Conservation (phyloP, 2,329 filamentous ascomycete genomes). For the Monosporascus sp. region DNA sequence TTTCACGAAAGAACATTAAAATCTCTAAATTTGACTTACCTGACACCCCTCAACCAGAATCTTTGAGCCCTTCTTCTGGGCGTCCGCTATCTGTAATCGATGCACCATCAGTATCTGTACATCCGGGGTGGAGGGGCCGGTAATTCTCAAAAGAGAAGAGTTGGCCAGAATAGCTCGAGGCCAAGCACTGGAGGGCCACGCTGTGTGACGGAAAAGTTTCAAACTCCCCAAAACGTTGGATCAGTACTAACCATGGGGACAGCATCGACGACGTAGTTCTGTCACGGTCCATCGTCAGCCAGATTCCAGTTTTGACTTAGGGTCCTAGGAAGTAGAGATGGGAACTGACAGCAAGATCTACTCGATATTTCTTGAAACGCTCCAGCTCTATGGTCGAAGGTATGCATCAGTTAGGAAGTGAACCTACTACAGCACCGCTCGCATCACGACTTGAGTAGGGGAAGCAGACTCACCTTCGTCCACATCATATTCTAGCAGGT, state of each 20-base stretch:
- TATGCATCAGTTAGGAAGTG: slow-evolving; percentile 59
- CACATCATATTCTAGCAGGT: slow-evolving; percentile 59
- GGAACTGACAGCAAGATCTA: slow-evolving; percentile 33
- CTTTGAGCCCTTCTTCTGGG: slow-evolving; percentile 46
- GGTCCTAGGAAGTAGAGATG: background rate
- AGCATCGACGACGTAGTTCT: slow-evolving; percentile 59
- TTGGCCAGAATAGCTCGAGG: too few species aligned
- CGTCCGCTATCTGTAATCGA: slow-evolving; percentile 5
- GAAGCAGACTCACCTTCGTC: slow-evolving; percentile 49
- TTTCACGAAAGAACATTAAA: slow-evolving; percentile 32
- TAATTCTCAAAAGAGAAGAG: too few species aligned
- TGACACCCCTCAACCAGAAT: slow-evolving; percentile 52
- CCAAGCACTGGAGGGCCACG: too few species aligned
- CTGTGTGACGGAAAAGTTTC: too few species aligned
- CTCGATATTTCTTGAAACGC: slow-evolving; percentile 53
- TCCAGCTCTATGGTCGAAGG: slow-evolving; percentile 37
- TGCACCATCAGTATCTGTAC: slow-evolving; percentile 24
- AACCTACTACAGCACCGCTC: slow-evolving; percentile 52
- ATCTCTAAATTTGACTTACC: background rate
- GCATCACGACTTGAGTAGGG: slow-evolving; percentile 32
- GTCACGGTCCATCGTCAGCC: background rate
- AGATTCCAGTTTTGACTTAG: slow-evolving; percentile 35
- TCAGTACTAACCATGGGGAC: slow-evolving; percentile 53
- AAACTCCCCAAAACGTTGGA: slow-evolving; percentile 49
- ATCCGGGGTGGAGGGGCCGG: slow-evolving; percentile 50